Evolutionary conservation across 2,329 filamentous ascomycete genomes (phyloP).

Genomic region (Lachnellula hyalina): DNA sequence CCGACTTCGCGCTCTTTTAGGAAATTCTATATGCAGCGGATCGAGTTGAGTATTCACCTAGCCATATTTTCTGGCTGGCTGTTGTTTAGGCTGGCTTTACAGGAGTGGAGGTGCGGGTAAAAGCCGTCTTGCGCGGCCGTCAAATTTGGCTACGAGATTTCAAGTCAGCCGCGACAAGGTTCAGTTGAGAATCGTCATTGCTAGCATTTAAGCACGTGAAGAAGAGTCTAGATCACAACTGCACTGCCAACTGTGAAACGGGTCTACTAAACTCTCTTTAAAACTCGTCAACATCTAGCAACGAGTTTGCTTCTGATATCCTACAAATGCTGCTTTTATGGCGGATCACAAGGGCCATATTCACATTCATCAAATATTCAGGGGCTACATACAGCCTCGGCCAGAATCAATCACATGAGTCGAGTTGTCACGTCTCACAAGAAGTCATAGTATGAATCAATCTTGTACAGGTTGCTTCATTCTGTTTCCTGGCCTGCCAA

Average conservation of each 20-base stretch:
- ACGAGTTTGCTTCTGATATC: not conserved
- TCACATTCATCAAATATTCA: conserved; percentile 9
- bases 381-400: not conserved
- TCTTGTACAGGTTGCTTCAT: not conserved
- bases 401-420: not conserved
- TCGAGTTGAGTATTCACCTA: conserved; percentile 6
- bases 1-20: conserved; percentile 20
- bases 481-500: not conserved
- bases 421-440: not conserved
- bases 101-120: not conserved
- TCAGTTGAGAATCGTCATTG: not conserved
- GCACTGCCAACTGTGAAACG: not conserved
- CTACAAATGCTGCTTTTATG: too few species aligned
- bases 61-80: conserved; percentile 10
- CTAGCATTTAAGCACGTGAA: not conserved
- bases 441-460: not conserved
- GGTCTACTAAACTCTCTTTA: too few species aligned
- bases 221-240: not conserved
- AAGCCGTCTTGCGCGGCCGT: not conserved
- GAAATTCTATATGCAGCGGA: conserved; percentile 4
- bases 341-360: too few species aligned
- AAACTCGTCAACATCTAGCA: not conserved
- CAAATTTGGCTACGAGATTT: not conserved
- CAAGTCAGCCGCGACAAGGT: too few species aligned
- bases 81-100: not conserved